Conservation (phyloP, 2,329 filamentous ascomycete genomes). For the Erysiphe pulchra region DNA sequence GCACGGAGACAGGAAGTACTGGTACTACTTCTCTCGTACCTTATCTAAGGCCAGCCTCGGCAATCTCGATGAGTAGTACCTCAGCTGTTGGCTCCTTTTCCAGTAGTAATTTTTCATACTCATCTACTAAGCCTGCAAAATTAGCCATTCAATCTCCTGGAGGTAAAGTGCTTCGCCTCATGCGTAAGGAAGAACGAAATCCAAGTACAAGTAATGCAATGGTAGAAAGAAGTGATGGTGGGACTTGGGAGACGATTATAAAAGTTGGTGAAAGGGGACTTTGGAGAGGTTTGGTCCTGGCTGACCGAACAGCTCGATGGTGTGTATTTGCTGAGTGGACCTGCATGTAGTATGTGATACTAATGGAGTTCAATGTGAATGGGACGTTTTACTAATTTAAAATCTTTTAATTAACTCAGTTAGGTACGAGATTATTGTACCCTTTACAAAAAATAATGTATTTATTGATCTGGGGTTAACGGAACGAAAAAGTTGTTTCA, state of each 20-base stretch:
- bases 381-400: no score
- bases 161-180: conserved; percentile 77
- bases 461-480: no score
- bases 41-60: conserved; percentile 32
- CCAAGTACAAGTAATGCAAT: conserved; percentile 12
- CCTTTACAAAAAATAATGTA: no score
- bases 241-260: conserved; percentile 72
- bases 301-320: conserved; percentile 64
- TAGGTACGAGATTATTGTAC: no score
- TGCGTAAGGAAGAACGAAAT: conserved; percentile 46
- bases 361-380: no score
- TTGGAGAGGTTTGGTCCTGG: conserved; percentile 61
- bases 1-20: conserved; percentile 15
- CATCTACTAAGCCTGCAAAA: conserved; percentile 69
- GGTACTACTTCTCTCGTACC: conserved; percentile 26
- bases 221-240: conserved; percentile 41
- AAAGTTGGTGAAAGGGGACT: conserved; percentile 63
- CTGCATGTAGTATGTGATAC: conserved; percentile 3
- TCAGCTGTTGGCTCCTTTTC: conserved; percentile 30
- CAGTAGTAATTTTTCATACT: conserved; percentile 23
- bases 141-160: conserved; percentile 81
- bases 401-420: no score
- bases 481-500: no score
- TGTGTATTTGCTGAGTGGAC: conserved; percentile 79
- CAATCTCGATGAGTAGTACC: conserved; percentile 36